Evolutionary conservation across 73 alveolate genomes (phyloP).

Genomic region (Durusdinium trenchii): DNA sequence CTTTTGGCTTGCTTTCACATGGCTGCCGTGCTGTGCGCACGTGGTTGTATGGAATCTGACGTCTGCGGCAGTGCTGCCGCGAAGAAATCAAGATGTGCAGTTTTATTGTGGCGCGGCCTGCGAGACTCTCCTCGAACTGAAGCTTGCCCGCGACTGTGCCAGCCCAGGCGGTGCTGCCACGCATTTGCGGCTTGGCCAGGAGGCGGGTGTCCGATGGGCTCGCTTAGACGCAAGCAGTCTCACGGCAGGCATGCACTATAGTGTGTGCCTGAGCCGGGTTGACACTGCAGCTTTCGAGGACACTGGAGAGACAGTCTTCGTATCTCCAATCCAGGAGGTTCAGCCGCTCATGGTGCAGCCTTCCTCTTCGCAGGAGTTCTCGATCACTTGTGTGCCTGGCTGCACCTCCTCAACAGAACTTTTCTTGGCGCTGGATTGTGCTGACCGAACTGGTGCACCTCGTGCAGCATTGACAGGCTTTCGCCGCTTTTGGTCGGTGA

Average conservation of each 20-base stretch:
- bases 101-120: background rate
- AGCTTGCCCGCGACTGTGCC: background rate
- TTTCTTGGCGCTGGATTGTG: conserved; percentile 29
- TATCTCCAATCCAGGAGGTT: conserved; percentile 64
- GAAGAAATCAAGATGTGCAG: background rate
- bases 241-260: conserved; percentile 37
- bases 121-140: background rate
- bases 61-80: background rate
- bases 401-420: background rate
- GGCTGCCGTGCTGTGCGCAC: no score
- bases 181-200: background rate
- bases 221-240: conserved; percentile 53
- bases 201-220: conserved; percentile 65
- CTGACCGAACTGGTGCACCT: conserved; percentile 17
- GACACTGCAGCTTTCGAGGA: conserved; percentile 20
- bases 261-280: conserved; percentile 8
- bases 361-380: background rate
- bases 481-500: conserved; percentile 54
- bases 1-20: no score
- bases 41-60: no score
- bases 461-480: conserved; percentile 37
- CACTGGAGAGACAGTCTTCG: conserved; percentile 39
- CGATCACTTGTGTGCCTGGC: background rate
- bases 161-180: background rate
- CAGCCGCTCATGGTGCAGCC: conserved; percentile 23